Evolutionary conservation across 805 yeast genomes (phyloP), one percentile per base, ranked within the genome.

Genomic region (Debaryomyces hansenii): DNA sequence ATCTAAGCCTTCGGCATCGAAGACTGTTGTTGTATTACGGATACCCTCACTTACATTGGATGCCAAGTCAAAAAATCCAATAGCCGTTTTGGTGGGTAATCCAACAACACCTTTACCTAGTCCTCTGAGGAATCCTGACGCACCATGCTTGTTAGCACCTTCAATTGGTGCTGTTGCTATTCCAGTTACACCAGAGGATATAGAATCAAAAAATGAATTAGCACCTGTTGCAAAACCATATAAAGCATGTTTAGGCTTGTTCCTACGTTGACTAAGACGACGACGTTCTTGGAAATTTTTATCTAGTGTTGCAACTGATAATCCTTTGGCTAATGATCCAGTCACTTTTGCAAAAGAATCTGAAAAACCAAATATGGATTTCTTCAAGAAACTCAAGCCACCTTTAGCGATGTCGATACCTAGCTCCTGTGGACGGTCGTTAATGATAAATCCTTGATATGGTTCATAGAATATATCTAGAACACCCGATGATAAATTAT

Each of bases 391-490:
- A 64, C 96, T 88, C 51, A 90, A 69, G 0, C 98, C 96, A 48
- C 99, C 99, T 62, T 90, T 92, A 1, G 99, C 99, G 37, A 94
- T 66, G 3, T 96, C 95, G 48, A 94, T 87, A 35, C 99, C 98
- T 34, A 94, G 71, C 56, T 95, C 99, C 59, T 89, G 96, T 0
- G 99, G 99, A 33, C 97, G 73, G 64, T 94, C 99, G 51, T 87
- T 92, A 80, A 94, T 81, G 41, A 92, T 82, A 56, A 89, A 88
- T 0, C 99, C 99, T 61, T 90, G 94, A 59, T 92, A 94, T 3
- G 99, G 99, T 61, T 92, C 98, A 62, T 94, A 94, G 64, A 94
- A 94, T 15, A 94, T 86, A 64, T 94, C 99, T 80, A 90, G 79
- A 9, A 94, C 94, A 43, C 99, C 99, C 0, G 97, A 90, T 47